These are phyloP conservation scores for Fraxinus baroniana DNA, from an alignment of 305 asterid genomes.

Conservation along the genomic window DNA sequence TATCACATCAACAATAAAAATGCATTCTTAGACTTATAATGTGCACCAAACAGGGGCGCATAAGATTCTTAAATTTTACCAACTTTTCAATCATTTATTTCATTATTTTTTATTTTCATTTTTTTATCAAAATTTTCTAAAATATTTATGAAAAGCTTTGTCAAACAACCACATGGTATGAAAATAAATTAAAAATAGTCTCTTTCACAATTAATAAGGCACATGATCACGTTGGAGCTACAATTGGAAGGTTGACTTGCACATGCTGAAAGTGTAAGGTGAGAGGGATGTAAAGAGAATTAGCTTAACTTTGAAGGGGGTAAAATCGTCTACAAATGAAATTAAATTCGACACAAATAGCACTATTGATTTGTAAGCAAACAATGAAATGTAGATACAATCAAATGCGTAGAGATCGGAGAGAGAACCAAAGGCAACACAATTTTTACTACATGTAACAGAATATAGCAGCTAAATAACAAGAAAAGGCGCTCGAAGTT, in stretches of 20 bases:
- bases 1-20: too few species aligned
- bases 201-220: neutral
- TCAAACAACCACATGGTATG: neutral
- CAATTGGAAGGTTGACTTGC: neutral
- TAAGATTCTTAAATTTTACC: too few species aligned
- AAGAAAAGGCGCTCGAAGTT: neutral
- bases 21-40: too few species aligned
- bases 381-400: neutral
- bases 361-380: slow-evolving; percentile 6
- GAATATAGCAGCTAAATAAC: neutral
- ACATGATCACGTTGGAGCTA: neutral
- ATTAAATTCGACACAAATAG: neutral
- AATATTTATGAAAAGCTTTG: too few species aligned
- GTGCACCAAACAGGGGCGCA: too few species aligned
- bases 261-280: neutral
- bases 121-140: too few species aligned
- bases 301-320: neutral
- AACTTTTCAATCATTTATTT: too few species aligned
- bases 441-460: slow-evolving; percentile 15
- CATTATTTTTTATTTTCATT: too few species aligned
- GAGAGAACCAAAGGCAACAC: slow-evolving; percentile 4
- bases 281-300: neutral
- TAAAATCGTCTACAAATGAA: neutral
- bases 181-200: neutral
- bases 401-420: neutral